A percentile compares a stretch with the other conserved stretches of the same genome.
Conservation (phyloP, 768 basidiomycete species). For the Termitomyces sp. region DNA sequence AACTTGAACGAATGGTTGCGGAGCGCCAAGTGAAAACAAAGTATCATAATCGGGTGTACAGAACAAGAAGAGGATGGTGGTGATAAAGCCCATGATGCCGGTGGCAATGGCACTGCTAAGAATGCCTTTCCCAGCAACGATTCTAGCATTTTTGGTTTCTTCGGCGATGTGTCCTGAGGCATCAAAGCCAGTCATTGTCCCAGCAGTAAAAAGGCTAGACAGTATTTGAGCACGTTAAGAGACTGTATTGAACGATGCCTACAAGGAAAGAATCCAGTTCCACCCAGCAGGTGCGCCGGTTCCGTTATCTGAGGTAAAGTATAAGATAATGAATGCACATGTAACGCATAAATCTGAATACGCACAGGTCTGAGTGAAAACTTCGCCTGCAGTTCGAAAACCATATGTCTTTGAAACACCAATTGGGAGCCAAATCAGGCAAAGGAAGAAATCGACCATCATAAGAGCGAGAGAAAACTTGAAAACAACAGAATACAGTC, state of each 20-base stretch:
- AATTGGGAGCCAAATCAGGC: slow-evolving; percentile 89
- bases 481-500: slow-evolving; percentile 70
- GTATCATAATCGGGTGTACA: slow-evolving; percentile 76
- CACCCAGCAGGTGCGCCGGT: slow-evolving; percentile 82
- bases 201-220: slow-evolving; percentile 77
- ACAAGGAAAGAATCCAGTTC: slow-evolving; percentile 93
- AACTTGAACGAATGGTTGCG: slow-evolving; percentile 88
- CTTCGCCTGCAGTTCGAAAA: slow-evolving; percentile 77
- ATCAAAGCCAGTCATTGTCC: slow-evolving; percentile 88
- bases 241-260: slow-evolving; percentile 5
- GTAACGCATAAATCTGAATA: slow-evolving; percentile 1
- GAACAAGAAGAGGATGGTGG: slow-evolving; percentile 78
- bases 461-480: slow-evolving; percentile 68
- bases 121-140: slow-evolving; percentile 80
- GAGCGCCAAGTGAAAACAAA: slow-evolving; percentile 71
- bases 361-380: slow-evolving; percentile 77
- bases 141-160: slow-evolving; percentile 82
- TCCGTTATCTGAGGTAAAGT: slow-evolving; percentile 61
- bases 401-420: slow-evolving; percentile 87
- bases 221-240: background rate
- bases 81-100: slow-evolving; percentile 71
- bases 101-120: slow-evolving; percentile 73
- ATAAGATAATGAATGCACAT: background rate
- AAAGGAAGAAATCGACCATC: slow-evolving; percentile 84
- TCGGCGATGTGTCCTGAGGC: slow-evolving; percentile 85